Evolutionary conservation across 1,284 basidiomycete genomes (phyloP), one percentile per base, ranked within the genome.

Genomic region (Trichosporon ovoides): DNA sequence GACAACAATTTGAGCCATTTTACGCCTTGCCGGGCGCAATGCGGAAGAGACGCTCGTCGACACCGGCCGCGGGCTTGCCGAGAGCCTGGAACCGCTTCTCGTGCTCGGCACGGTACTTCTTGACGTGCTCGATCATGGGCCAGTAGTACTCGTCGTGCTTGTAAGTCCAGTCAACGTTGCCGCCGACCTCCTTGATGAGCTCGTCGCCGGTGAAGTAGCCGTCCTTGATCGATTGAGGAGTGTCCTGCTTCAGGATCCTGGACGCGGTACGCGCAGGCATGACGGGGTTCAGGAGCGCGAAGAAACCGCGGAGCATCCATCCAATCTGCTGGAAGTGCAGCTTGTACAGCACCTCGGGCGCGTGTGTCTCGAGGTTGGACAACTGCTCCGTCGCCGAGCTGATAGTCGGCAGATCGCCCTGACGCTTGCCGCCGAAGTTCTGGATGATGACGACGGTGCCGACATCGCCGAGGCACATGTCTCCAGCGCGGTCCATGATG

Each of bases 281-380:
- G 49, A 75, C 72, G n/a, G 69, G 69, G 67, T 69, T 71, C 64
- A 72, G 68, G 43, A 71, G 64, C 55, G 69, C 70, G 55, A 75
- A 61, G 53, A 75, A 73, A 11, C 59, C 53, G 49, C 64, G 66
- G 43, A 72, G 64, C 14, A 71, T 53, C 71, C 70, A 74, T 6
- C 70, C 70, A 33, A 72, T 65, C 48, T 70, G 60, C 40, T 67
- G 65, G 53, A 75, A 71, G 16, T 66, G 56, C 14, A 36, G 33
- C 19, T 51, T 51, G 49, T 19, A 34, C 28, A 51, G 31, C 33
- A 62, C 69, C 55, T 75, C 73, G 56, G 74, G 70, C 54, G 72
- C 70, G 52, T 68, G 62, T 10, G 63, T 37, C 22, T 64, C 59
- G 13, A 74, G 57, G 50, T 68, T 68, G 54, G 69, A 59, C 31